These are phyloP conservation scores for Rhodotorula diobovata DNA, from an alignment of 768 basidiomycete genomes.

Conservation along the genomic window DNA sequence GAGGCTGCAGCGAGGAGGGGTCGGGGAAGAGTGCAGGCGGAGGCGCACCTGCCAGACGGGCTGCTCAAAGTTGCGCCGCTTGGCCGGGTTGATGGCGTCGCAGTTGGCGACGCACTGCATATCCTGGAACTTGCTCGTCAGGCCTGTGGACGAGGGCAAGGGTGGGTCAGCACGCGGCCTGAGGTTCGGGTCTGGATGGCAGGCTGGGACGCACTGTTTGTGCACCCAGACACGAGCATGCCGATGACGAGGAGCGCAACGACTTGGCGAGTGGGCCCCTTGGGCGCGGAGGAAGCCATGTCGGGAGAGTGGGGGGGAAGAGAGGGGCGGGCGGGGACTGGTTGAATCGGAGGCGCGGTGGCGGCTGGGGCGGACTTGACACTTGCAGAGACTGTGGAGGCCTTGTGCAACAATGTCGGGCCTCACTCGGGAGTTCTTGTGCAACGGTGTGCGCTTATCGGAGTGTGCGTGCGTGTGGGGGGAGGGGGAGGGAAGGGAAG, in stretches of 20 bases:
- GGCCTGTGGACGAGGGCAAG: neutral
- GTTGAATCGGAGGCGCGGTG: no score
- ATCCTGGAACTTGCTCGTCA: constrained; percentile 54
- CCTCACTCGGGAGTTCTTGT: no score
- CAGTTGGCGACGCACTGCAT: constrained; percentile 99
- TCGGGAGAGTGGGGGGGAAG: neutral
- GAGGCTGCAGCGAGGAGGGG: neutral
- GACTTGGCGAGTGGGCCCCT: neutral
- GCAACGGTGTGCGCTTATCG: no score
- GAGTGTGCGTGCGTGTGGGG: no score
- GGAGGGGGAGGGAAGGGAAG: no score
- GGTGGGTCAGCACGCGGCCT: constrained; percentile 35
- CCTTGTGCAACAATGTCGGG: no score
- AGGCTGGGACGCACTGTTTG: constrained; percentile 52
- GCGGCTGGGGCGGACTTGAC: no score
- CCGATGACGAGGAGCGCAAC: constrained; percentile 66
- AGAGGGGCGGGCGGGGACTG: no score
- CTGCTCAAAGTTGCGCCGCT: constrained; percentile 73
- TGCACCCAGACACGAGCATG: constrained; percentile 66
- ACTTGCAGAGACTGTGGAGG: no score
- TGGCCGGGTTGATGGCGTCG: constrained; percentile 57
- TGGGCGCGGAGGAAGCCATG: neutral
- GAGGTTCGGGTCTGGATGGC: neutral
- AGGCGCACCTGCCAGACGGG: constrained; percentile 12
- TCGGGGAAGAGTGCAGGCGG: no score